Conservation (phyloP, 148 eudicot species). For the Silene uniflora region DNA sequence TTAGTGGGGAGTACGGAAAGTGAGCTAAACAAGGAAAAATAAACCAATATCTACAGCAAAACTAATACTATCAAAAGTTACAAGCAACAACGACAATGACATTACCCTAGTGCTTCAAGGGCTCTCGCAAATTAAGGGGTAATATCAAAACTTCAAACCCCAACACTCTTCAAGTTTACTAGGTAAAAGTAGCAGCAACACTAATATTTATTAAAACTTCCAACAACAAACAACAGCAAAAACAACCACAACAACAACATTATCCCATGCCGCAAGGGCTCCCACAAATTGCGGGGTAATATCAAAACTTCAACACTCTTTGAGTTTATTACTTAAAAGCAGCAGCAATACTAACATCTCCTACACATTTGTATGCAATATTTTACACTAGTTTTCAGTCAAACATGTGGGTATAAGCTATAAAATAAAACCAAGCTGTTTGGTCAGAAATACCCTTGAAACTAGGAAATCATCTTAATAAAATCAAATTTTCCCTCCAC, state of each 20-base stretch:
- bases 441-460: slow-evolving; percentile 4
- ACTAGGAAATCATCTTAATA: background rate
- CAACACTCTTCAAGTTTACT: background rate
- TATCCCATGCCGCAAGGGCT: no score
- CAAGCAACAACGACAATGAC: no score
- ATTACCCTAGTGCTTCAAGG: no score
- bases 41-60: background rate
- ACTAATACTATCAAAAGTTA: background rate
- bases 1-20: background rate
- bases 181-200: background rate
- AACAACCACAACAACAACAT: no score
- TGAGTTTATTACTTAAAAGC: background rate
- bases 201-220: background rate
- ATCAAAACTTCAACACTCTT: background rate
- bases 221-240: no score
- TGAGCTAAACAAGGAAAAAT: background rate
- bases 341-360: background rate
- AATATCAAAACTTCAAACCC: background rate
- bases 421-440: background rate
- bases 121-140: no score
- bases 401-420: background rate
- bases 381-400: background rate
- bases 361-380: background rate
- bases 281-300: no score
- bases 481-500: slow-evolving; percentile 1